These are phyloP conservation scores for Chondrus crispus DNA, from an alignment of 23 red algal genomes.

Conservation along the genomic window DNA sequence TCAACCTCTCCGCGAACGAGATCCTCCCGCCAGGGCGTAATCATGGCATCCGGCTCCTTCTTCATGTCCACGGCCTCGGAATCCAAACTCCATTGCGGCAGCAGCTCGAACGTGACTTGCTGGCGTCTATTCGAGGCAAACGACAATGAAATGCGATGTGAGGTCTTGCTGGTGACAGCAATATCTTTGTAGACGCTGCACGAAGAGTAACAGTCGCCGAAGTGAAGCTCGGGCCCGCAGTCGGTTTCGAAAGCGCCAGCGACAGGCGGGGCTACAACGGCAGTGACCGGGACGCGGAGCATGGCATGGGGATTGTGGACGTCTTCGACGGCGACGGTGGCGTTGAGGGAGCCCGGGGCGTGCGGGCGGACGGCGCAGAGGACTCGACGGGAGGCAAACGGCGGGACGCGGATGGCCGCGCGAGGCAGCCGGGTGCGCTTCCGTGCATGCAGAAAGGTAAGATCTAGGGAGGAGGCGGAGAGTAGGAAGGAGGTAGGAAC, in stretches of 20 bases:
- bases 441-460: neutral
- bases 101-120: neutral
- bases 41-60: no score
- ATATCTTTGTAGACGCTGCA: neutral
- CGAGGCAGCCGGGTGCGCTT: neutral
- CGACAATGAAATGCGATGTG: neutral
- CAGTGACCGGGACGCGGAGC: neutral
- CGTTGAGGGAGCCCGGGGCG: neutral
- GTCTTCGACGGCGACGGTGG: neutral
- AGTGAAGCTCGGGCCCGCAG: neutral
- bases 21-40: no score
- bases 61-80: no score
- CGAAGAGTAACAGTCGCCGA: constrained; percentile 2
- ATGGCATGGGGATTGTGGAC: neutral
- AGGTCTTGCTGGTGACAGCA: neutral
- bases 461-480: neutral
- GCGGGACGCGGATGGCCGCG: neutral
- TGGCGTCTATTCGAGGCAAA: neutral
- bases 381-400: neutral
- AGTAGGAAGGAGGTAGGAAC: neutral
- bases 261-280: no score
- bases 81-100: neutral
- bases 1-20: no score
- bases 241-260: no score
- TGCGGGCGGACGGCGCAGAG: neutral